Conservation (phyloP, 23 red algal species). For the Gracilariopsis chorda region DNA sequence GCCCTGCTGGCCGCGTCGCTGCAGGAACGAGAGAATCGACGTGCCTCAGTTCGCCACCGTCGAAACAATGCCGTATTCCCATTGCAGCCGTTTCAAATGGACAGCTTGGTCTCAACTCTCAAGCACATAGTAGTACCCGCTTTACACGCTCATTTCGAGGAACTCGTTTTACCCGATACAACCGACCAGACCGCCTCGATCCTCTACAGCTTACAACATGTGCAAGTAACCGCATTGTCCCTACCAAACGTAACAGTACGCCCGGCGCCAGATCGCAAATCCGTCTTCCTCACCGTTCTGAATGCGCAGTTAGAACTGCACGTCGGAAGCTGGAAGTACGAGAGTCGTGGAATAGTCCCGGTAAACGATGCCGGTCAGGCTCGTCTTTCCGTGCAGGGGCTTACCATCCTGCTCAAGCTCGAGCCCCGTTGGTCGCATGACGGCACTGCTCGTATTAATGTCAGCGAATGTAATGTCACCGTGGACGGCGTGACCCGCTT, state of each 20-base stretch:
- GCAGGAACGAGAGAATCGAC: constrained; percentile 25
- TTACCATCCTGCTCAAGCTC: constrained; percentile 9
- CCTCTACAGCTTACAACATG: constrained; percentile 12
- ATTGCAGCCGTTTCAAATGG: constrained; percentile 3
- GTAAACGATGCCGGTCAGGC: constrained; percentile 39
- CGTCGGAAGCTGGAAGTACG: constrained; percentile 36
- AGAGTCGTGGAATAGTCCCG: constrained; percentile 16
- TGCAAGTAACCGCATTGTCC: constrained; percentile 35
- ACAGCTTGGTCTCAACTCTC: constrained; percentile 24
- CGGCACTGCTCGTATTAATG: not conserved
- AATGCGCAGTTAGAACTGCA: constrained; percentile 33
- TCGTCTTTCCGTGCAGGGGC: constrained; percentile 7
- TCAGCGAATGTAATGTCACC: constrained; percentile 12
- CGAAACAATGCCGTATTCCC: not conserved
- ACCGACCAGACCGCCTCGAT: not conserved
- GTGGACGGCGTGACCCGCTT: constrained; percentile 48
- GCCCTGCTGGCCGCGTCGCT: constrained; percentile 19
- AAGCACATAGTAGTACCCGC: constrained; percentile 44
- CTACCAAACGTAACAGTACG: constrained; percentile 36
- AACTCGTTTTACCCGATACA: constrained; percentile 44
- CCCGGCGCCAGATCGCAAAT: constrained; percentile 9
- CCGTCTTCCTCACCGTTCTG: constrained; percentile 26
- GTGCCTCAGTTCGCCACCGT: not conserved
- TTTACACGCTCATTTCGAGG: constrained; percentile 55
- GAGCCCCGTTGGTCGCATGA: constrained; percentile 36